Percentiles rank a stretch among this genome's conserved stretches.
Conservation (phyloP, 306 rosid species). For the Quercus robur region DNA sequence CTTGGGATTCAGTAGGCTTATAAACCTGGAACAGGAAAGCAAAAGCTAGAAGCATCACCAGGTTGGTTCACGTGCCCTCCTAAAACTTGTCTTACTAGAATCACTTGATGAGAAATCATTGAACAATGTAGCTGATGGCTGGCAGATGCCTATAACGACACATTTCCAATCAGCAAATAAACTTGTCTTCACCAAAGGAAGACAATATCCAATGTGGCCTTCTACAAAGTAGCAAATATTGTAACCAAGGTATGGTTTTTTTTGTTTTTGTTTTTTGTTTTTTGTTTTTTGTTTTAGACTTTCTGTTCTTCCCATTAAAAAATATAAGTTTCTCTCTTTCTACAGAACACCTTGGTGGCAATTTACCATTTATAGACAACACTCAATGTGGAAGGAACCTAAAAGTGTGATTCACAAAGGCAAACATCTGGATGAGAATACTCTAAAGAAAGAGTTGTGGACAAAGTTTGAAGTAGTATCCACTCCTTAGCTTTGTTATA, state of each 20-base stretch:
- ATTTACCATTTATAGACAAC: conserved; percentile 34
- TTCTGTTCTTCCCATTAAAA: not conserved
- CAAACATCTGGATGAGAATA: conserved; percentile 73
- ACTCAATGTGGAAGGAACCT: conserved; percentile 56
- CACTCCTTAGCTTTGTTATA: conserved; percentile 18
- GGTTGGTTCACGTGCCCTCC: conserved; percentile 82
- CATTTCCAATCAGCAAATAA: conserved; percentile 17
- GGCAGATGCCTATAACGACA: not conserved
- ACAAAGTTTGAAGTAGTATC: conserved; percentile 80
- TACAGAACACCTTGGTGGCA: conserved; percentile 40
- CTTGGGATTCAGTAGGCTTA: conserved; percentile 40
- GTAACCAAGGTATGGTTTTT: no score
- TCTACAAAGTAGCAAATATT: no score
- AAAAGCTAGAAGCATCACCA: conserved; percentile 58
- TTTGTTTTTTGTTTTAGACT: not conserved
- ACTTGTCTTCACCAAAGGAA: not conserved
- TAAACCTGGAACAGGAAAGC: conserved; percentile 39
- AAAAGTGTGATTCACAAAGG: conserved; percentile 48
- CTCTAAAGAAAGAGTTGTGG: conserved; percentile 86
- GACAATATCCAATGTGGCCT: no score
- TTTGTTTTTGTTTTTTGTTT: not conserved
- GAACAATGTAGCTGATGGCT: conserved; percentile 27
- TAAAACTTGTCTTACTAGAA: conserved; percentile 71
- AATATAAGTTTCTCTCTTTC: not conserved
- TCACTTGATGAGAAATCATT: conserved; percentile 40